These are phyloP conservation scores for Hemerocallis citrina DNA, from an alignment of 106 monocot genomes.

Conservation along the genomic window DNA sequence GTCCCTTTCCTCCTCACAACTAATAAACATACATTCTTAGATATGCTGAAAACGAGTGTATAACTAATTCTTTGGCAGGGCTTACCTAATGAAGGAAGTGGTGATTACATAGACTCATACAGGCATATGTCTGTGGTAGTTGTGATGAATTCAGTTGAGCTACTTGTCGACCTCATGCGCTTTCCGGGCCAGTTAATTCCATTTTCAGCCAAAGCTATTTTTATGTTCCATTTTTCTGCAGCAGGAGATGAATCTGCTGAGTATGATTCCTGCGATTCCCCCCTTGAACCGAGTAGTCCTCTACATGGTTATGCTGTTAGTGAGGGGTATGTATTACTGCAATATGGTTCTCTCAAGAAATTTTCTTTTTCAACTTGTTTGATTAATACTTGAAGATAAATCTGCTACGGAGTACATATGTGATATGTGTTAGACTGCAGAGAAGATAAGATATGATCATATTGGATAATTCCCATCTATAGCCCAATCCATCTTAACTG, in stretches of 20 bases:
- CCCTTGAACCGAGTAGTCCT: constrained; percentile 91
- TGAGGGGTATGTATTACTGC: constrained; percentile 45
- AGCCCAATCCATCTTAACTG: not conserved
- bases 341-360: no score
- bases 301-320: constrained; percentile 47
- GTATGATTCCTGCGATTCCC: constrained; percentile 95
- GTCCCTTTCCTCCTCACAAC: no score
- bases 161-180: constrained; percentile 90
- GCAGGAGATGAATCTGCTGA: constrained; percentile 83
- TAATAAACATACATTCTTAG: no score
- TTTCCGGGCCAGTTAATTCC: constrained; percentile 91
- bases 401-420: no score
- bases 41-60: no score
- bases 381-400: not conserved
- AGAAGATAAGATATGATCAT: no score
- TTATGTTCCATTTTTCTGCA: constrained; percentile 66
- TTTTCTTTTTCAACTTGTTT: not conserved
- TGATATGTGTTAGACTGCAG: no score
- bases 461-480: no score
- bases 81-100: constrained; percentile 59
- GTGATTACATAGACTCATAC: constrained; percentile 58
- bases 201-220: constrained; percentile 74
- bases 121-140: constrained; percentile 89
- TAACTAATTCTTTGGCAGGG: constrained; percentile 34
- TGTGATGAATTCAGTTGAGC: constrained; percentile 68